phyloP scores from a whole-genome alignment of 306 rosid genomes.

The Albizia julibrissin region DNA sequence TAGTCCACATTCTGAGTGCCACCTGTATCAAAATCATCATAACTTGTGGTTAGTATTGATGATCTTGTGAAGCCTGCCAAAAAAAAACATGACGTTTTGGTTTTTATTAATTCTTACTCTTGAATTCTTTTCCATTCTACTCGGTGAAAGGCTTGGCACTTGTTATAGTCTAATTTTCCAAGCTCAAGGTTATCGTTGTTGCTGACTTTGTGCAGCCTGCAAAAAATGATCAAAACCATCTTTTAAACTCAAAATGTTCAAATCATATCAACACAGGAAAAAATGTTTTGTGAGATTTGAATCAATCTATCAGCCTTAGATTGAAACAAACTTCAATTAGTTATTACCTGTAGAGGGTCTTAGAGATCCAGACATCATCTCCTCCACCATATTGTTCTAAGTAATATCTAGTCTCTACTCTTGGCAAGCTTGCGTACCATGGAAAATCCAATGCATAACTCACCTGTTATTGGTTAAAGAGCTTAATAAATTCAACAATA shows the following conservation, averaged over 20 bases:
- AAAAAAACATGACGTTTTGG: neutral
- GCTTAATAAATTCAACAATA: neutral
- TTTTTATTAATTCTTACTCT: constrained; percentile 34
- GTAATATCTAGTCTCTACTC: constrained; percentile 60
- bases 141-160: constrained; percentile 56
- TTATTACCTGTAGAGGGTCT: constrained; percentile 67
- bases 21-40: constrained; percentile 31
- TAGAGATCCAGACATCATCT: constrained; percentile 70
- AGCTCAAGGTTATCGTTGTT: constrained; percentile 58
- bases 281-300: too few species aligned
- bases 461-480: constrained; percentile 35
- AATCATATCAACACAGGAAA: neutral
- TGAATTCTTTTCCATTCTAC: constrained; percentile 56
- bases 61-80: neutral
- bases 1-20: constrained; percentile 55
- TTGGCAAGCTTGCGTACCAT: constrained; percentile 64
- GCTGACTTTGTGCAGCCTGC: constrained; percentile 60
- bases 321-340: neutral
- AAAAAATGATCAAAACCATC: neutral
- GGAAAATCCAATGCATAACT: constrained; percentile 61
- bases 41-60: neutral
- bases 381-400: constrained; percentile 61
- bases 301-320: neutral
- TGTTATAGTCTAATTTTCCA: constrained; percentile 61
- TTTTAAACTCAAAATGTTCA: neutral